Conservation (phyloP, 139 green algal genomes). For the Edaphochlamys debaryana region DNA sequence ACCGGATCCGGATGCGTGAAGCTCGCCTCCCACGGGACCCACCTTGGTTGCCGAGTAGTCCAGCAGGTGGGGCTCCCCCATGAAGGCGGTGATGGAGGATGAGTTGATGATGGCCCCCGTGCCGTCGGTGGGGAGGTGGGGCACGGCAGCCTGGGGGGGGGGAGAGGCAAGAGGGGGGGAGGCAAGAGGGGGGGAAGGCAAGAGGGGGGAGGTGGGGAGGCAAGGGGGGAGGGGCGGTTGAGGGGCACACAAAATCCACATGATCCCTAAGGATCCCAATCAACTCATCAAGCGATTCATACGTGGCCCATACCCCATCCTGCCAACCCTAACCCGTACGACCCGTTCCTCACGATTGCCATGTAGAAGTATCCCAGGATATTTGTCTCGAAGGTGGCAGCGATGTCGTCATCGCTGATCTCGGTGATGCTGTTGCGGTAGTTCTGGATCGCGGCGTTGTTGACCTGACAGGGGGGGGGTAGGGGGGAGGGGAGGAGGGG, state of each 20-base stretch:
- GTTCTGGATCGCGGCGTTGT: constrained; percentile 58
- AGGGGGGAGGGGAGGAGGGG: background rate
- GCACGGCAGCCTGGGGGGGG: constrained; percentile 50
- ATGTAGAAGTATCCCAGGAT: constrained; percentile 81
- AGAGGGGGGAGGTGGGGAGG: background rate
- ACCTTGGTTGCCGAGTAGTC: constrained; percentile 77
- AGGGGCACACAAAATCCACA: background rate
- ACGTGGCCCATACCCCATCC: too few species aligned
- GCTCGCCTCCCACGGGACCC: too few species aligned
- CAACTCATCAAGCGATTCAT: too few species aligned
- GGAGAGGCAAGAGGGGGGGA: background rate
- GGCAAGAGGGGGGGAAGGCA: background rate
- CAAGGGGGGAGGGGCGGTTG: too few species aligned
- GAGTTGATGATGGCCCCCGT: constrained; percentile 78
- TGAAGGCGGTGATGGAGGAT: constrained; percentile 74
- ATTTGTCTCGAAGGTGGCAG: constrained; percentile 69
- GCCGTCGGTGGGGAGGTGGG: constrained; percentile 56
- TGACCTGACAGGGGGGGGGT: constrained; percentile 19
- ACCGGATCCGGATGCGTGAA: too few species aligned
- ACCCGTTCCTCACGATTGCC: constrained; percentile 64
- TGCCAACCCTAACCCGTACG: too few species aligned
- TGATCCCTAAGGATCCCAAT: too few species aligned
- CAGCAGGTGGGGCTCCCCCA: constrained; percentile 49
- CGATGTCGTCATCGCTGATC: constrained; percentile 53
- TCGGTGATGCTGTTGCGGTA: constrained; percentile 44